Evolutionary conservation across 352 stramenopile genomes (phyloP).

Genomic region (Phytopythium mirpurense): DNA sequence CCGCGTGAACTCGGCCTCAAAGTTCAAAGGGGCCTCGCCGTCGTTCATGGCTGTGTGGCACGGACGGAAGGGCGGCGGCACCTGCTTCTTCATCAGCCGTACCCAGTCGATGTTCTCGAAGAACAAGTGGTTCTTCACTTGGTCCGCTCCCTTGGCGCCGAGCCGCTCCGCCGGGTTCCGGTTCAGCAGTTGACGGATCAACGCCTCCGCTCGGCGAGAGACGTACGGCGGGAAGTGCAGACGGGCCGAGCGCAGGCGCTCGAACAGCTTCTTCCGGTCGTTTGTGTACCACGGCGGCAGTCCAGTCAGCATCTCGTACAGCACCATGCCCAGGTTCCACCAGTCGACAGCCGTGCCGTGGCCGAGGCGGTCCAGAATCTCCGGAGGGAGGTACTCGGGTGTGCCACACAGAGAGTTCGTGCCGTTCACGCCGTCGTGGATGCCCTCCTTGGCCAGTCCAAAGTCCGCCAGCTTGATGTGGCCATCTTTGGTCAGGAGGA

Average conservation of each 20-base stretch:
- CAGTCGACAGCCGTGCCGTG: slow-evolving; percentile 92
- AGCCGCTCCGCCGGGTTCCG: slow-evolving; percentile 66
- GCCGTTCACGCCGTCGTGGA: slow-evolving; percentile 53
- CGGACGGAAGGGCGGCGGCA: slow-evolving; percentile 65
- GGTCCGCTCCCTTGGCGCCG: slow-evolving; percentile 55
- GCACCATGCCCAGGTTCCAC: slow-evolving; percentile 87
- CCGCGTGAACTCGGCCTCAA: slow-evolving; percentile 82
- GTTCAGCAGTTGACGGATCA: slow-evolving; percentile 82
- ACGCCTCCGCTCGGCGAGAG: slow-evolving; percentile 57
- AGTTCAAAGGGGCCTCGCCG: slow-evolving; percentile 74
- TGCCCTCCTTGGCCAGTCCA: slow-evolving; percentile 77
- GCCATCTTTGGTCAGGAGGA: slow-evolving; percentile 68
- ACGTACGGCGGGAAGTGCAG: slow-evolving; percentile 85
- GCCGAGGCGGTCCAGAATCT: slow-evolving; percentile 73
- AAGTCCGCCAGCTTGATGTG: slow-evolving; percentile 90
- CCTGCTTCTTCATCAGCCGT: slow-evolving; percentile 48
- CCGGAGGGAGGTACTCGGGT: slow-evolving; percentile 84
- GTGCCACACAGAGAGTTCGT: slow-evolving; percentile 85
- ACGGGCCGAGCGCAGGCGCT: slow-evolving; percentile 68
- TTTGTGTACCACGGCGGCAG: slow-evolving; percentile 87
- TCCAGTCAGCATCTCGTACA: slow-evolving; percentile 83
- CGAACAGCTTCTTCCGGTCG: slow-evolving; percentile 87
- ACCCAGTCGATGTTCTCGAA: slow-evolving; percentile 79
- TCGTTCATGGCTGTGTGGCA: slow-evolving; percentile 70
- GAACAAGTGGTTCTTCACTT: slow-evolving; percentile 74